A percentile compares a stretch with the other conserved stretches of the same genome.
phyloP scores from a whole-genome alignment of 2,329 filamentous ascomycete genomes.

The Sodiomyces alkalinus region DNA sequence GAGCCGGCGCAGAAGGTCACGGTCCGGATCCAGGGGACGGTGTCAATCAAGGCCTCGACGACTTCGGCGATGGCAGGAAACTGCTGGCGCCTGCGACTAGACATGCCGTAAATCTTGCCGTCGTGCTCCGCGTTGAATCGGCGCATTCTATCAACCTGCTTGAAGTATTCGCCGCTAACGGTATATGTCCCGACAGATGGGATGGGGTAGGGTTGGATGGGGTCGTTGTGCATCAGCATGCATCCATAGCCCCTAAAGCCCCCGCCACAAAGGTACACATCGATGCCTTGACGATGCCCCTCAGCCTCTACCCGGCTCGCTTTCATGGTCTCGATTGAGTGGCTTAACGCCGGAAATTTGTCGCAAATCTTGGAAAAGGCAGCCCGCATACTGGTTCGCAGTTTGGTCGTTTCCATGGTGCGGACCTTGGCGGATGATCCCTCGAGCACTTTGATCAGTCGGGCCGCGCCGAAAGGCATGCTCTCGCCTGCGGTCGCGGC shows the following conservation, averaged over 20 bases:
- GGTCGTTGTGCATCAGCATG: slow-evolving; percentile 67
- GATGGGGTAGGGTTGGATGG: slow-evolving; percentile 65
- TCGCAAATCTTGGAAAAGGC: slow-evolving; percentile 41
- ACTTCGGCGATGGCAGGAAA: slow-evolving; percentile 74
- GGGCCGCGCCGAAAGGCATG: slow-evolving; percentile 46
- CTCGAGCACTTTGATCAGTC: slow-evolving; percentile 34
- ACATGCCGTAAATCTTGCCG: slow-evolving; percentile 59
- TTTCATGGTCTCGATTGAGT: slow-evolving; percentile 6
- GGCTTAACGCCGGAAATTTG: slow-evolving; percentile 32
- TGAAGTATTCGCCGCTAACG: slow-evolving; percentile 46
- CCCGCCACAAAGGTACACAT: slow-evolving; percentile 76
- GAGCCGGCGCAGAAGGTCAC: slow-evolving; percentile 81
- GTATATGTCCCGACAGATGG: slow-evolving; percentile 69
- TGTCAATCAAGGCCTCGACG: slow-evolving; percentile 56
- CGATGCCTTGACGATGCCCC: slow-evolving; percentile 26
- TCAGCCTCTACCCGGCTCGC: slow-evolving; percentile 11
- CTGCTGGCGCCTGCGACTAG: slow-evolving; percentile 61
- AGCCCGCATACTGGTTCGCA: slow-evolving; percentile 39
- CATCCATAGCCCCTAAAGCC: slow-evolving; percentile 87
- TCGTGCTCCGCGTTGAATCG: slow-evolving; percentile 31
- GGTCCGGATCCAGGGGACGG: slow-evolving; percentile 53
- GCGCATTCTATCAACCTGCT: slow-evolving; percentile 34
- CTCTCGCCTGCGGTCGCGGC: slow-evolving; percentile 40
- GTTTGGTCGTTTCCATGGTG: slow-evolving; percentile 33
- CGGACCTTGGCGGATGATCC: slow-evolving; percentile 22